A percentile compares a stretch with the other conserved stretches of the same genome.
Conservation (phyloP, 2,329 filamentous ascomycete species). For the Calonectria honghensis region DNA sequence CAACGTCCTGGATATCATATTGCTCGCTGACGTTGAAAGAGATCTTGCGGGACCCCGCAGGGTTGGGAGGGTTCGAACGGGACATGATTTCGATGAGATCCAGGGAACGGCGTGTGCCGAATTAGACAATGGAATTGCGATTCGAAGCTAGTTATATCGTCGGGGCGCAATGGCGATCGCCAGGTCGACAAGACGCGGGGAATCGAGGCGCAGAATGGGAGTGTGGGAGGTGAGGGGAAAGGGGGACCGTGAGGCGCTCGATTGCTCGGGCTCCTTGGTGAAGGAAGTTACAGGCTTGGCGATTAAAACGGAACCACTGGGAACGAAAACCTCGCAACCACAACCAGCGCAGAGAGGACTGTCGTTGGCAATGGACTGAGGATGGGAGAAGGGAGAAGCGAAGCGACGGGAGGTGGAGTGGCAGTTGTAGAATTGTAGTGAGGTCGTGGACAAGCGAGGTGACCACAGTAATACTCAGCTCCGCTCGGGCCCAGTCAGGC, state of each 20-base stretch:
- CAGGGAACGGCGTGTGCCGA: slow-evolving; percentile 27
- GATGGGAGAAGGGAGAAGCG: slow-evolving; percentile 29
- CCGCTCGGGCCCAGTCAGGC: slow-evolving; percentile 51
- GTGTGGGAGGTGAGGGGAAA: slow-evolving; percentile 47
- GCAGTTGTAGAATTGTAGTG: slow-evolving; percentile 43
- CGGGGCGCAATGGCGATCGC: slow-evolving; percentile 42
- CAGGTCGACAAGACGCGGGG: slow-evolving; percentile 27
- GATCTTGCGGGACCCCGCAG: slow-evolving; percentile 88
- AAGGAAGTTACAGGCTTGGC: slow-evolving; percentile 47
- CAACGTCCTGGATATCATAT: slow-evolving; percentile 99
- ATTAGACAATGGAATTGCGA: slow-evolving; percentile 28
- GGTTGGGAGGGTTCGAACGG: slow-evolving; percentile 73
- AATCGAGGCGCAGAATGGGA: slow-evolving; percentile 24
- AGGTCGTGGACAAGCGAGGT: slow-evolving; percentile 44
- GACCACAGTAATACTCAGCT: slow-evolving; percentile 49
- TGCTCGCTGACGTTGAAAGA: slow-evolving; percentile 99
- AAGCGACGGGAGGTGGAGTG: slow-evolving; percentile 36
- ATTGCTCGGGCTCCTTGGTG: slow-evolving; percentile 51
- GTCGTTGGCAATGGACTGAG: slow-evolving; percentile 31
- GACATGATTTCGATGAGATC: slow-evolving; percentile 64
- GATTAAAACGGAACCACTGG: slow-evolving; percentile 48
- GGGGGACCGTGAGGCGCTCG: slow-evolving; percentile 49
- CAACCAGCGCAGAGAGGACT: slow-evolving; percentile 31
- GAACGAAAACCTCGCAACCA: slow-evolving; percentile 45
- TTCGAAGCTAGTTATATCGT: slow-evolving; percentile 30